These are phyloP conservation scores for Cyberlindnera euphorbiae DNA, from an alignment of 805 yeast genomes.

Conservation along the genomic window DNA sequence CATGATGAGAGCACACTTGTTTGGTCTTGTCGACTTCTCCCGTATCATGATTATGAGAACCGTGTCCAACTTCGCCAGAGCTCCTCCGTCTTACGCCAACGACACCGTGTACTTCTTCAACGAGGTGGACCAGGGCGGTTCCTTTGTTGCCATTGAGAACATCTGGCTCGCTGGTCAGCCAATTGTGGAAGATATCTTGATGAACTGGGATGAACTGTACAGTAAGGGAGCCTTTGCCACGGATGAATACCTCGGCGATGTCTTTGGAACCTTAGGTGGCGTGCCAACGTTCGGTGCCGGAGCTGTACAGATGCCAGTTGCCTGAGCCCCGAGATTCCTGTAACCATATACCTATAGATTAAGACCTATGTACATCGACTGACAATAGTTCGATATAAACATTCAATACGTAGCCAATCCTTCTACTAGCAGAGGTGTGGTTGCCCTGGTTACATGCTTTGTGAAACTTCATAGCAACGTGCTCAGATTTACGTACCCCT, in stretches of 20 bases:
- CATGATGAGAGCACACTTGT: constrained; percentile 12
- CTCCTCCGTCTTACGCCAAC: constrained; percentile 9
- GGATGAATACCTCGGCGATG: constrained; percentile 14
- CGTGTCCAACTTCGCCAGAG: constrained; percentile 12
- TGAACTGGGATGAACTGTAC: constrained; percentile 14
- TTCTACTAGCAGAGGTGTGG: too few species aligned
- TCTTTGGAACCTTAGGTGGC: constrained; percentile 16
- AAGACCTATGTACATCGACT: neutral
- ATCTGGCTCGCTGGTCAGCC: constrained; percentile 14
- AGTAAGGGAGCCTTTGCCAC: constrained; percentile 10
- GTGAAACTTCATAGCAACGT: too few species aligned
- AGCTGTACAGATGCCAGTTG: constrained; percentile 3
- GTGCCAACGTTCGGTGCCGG: constrained; percentile 14
- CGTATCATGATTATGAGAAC: constrained; percentile 13
- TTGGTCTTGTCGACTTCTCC: constrained; percentile 10
- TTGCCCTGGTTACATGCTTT: too few species aligned
- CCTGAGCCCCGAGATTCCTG: neutral
- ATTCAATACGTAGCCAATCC: too few species aligned
- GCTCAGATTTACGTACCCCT: too few species aligned
- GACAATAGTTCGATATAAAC: too few species aligned
- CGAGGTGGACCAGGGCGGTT: constrained; percentile 15
- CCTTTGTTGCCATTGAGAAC: constrained; percentile 10
- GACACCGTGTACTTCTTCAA: constrained; percentile 14
- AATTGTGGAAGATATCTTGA: constrained; percentile 12
- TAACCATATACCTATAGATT: neutral